A percentile compares a stretch with the other conserved stretches of the same genome.
phyloP scores from a whole-genome alignment of 805 yeast genomes.

The Kuraishia hungarica region DNA sequence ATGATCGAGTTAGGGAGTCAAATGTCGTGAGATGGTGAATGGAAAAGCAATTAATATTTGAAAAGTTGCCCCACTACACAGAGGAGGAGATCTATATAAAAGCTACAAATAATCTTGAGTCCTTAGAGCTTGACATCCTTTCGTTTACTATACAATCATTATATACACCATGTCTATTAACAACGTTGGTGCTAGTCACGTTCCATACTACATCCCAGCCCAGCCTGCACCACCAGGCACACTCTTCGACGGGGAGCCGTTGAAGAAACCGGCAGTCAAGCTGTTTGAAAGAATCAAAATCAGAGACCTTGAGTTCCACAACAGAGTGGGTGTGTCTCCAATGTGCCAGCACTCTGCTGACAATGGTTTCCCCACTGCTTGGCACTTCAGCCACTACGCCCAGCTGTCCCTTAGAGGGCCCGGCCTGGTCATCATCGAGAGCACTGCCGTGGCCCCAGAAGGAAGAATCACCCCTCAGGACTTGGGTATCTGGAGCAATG shows the following conservation, averaged over 20 bases:
- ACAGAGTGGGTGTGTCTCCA: constrained; percentile 27
- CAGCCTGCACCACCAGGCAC: neutral
- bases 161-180: neutral
- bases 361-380: constrained; percentile 33
- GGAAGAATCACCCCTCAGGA: constrained; percentile 16
- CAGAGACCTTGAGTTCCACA: constrained; percentile 16
- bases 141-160: too few species aligned
- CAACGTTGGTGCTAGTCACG: neutral
- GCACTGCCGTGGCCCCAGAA: constrained; percentile 14
- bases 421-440: constrained; percentile 39
- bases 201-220: neutral
- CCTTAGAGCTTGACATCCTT: too few species aligned
- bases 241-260: neutral
- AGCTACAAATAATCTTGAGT: too few species aligned
- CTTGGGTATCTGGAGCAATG: constrained; percentile 37
- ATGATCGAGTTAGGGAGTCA: neutral
- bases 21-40: neutral
- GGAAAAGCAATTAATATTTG: neutral
- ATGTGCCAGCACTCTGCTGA: constrained; percentile 40
- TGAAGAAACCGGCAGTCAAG: constrained; percentile 9
- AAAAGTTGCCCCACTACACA: neutral
- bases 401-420: constrained; percentile 38
- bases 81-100: neutral
- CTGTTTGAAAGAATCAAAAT: constrained; percentile 22
- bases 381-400: constrained; percentile 43